phyloP scores from a whole-genome alignment of 1,284 basidiomycete genomes.

The Trichosporon ovoides region DNA sequence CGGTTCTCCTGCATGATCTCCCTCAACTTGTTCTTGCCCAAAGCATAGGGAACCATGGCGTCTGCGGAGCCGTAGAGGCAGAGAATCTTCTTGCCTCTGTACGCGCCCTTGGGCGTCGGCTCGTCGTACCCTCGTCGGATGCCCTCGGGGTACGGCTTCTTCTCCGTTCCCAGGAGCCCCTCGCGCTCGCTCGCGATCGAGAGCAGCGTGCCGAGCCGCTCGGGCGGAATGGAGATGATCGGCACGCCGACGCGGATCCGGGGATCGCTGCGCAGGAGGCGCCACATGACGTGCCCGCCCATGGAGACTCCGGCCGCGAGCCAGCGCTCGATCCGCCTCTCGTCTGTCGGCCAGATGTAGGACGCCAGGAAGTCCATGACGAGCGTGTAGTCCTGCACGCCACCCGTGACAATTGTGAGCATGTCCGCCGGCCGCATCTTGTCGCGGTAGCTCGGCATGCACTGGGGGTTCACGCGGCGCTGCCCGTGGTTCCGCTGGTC shows the following conservation, averaged over 20 bases:
- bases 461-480: constrained; percentile 50
- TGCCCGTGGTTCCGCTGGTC: constrained; percentile 69
- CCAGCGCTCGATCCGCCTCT: constrained; percentile 61
- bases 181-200: constrained; percentile 9
- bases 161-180: constrained; percentile 7
- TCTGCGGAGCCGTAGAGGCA: constrained; percentile 57
- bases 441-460: constrained; percentile 10
- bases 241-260: constrained; percentile 14
- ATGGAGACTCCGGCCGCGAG: constrained; percentile 51
- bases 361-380: constrained; percentile 69
- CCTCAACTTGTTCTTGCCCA: constrained; percentile 4
- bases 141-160: constrained; percentile 8
- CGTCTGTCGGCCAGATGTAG: constrained; percentile 65
- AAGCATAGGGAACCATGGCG: constrained; percentile 31
- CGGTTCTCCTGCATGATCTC: constrained; percentile 11
- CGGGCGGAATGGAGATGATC: constrained; percentile 12
- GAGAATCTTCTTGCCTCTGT: constrained; percentile 63
- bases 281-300: constrained; percentile 36
- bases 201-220: constrained; percentile 9
- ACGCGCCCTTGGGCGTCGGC: constrained; percentile 33
- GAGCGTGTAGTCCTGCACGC: constrained; percentile 66
- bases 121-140: constrained; percentile 7
- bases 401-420: constrained; percentile 46
- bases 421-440: constrained; percentile 11
- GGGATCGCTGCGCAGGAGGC: constrained; percentile 13